phyloP scores from a whole-genome alignment of 371 early-diverging fungal genomes.

The Cokeromyces recurvatus region DNA sequence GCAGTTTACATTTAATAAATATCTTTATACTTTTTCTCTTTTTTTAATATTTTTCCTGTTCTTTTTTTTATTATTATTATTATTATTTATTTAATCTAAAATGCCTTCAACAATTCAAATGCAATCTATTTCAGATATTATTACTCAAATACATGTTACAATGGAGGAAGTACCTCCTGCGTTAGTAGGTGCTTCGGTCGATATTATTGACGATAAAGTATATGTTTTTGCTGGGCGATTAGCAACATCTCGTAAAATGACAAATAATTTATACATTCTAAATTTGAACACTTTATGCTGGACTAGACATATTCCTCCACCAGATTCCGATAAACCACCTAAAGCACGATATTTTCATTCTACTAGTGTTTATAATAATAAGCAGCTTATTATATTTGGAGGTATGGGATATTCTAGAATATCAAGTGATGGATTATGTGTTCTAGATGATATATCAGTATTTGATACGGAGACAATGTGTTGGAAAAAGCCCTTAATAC shows the following conservation, averaged over 20 bases:
- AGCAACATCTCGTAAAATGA: constrained; percentile 61
- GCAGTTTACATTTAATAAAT: too few relatives aligned
- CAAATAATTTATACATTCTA: constrained; percentile 63
- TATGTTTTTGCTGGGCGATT: constrained; percentile 75
- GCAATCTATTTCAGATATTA: constrained; percentile 67
- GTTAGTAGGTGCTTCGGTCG: constrained; percentile 68
- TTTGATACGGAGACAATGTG: constrained; percentile 60
- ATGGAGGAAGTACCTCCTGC: constrained; percentile 75
- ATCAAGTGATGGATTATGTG: constrained; percentile 31
- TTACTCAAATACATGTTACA: constrained; percentile 60
- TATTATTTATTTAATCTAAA: not conserved
- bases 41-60: too few relatives aligned
- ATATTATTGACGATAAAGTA: constrained; percentile 56
- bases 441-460: constrained; percentile 70
- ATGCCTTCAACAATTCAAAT: constrained; percentile 34
- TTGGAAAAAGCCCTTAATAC: constrained; percentile 54
- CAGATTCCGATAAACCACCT: constrained; percentile 38
- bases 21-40: too few relatives aligned
- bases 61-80: too few relatives aligned
- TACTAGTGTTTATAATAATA: constrained; percentile 49
- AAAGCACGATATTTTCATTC: constrained; percentile 74
- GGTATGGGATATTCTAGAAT: constrained; percentile 53
- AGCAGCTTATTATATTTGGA: constrained; percentile 52
- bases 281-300: constrained; percentile 58
- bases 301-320: constrained; percentile 44